phyloP scores from a whole-genome alignment of 345 rosid genomes.

The Bruguiera sexangula region DNA sequence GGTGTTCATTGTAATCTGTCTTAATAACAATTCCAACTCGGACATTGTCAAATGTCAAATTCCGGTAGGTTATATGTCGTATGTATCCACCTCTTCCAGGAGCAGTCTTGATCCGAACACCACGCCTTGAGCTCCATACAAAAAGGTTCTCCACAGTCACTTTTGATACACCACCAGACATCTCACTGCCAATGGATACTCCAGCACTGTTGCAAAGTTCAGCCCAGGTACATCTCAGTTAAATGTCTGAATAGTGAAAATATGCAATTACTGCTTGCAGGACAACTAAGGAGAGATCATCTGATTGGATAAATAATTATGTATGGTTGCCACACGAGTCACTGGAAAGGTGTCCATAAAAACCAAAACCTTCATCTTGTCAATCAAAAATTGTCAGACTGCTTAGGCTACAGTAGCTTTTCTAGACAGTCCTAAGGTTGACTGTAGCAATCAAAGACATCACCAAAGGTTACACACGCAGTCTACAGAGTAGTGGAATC shows the following conservation, averaged over 20 bases:
- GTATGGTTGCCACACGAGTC: background rate
- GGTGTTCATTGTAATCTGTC: slow-evolving; percentile 96
- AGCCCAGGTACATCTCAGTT: slow-evolving; percentile 21
- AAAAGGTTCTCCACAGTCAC: slow-evolving; percentile 74
- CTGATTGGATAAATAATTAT: background rate
- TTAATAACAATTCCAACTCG: slow-evolving; percentile 90
- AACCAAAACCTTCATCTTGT: background rate
- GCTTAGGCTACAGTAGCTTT: background rate
- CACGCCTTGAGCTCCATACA: slow-evolving; percentile 91
- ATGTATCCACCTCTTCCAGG: slow-evolving; percentile 93
- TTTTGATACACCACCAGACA: slow-evolving; percentile 96
- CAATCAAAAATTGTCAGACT: background rate
- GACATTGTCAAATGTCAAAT: slow-evolving; percentile 71
- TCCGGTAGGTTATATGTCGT: slow-evolving; percentile 57
- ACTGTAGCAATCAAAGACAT: background rate
- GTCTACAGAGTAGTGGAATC: no score
- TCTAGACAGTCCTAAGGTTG: background rate
- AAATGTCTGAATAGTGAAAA: background rate
- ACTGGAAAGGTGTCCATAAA: background rate
- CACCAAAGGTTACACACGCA: background rate
- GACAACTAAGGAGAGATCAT: background rate
- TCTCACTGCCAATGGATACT: slow-evolving; percentile 94
- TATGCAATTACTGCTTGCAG: background rate
- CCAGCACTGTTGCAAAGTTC: slow-evolving; percentile 73
- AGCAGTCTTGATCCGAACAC: slow-evolving; percentile 93